phyloP scores from a whole-genome alignment of 2,329 filamentous ascomycete species.

The Pseudocercospora cruenta region DNA sequence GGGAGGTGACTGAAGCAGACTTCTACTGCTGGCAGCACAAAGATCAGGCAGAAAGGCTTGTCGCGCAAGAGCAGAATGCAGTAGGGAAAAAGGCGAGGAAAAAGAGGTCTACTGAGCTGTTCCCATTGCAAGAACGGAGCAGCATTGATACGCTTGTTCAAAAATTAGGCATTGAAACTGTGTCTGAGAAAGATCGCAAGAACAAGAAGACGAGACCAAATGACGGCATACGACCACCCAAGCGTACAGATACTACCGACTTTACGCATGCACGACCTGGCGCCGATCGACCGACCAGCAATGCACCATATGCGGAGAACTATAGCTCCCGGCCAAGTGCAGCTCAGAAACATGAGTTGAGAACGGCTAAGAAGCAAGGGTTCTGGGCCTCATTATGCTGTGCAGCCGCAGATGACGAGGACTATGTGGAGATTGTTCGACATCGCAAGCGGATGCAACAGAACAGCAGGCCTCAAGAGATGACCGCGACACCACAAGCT shows the following conservation, averaged over 20 bases:
- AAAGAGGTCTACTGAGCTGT: conserved; percentile 45
- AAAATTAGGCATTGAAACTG: conserved; percentile 61
- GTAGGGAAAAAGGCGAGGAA: conserved; percentile 22
- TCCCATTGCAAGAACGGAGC: conserved; percentile 66
- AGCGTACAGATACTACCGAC: conserved; percentile 21
- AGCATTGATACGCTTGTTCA: conserved; percentile 89
- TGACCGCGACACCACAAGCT: conserved; percentile 19
- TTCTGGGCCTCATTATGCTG: conserved; percentile 53
- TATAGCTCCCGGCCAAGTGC: conserved; percentile 15
- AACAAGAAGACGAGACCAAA: conserved; percentile 16
- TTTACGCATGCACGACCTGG: conserved; percentile 15
- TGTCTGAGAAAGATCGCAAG: conserved; percentile 16
- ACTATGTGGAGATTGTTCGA: conserved; percentile 49
- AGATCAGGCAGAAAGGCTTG: conserved; percentile 68
- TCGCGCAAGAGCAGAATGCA: conserved; percentile 18
- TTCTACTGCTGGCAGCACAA: conserved; percentile 96
- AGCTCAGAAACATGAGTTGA: conserved; percentile 15
- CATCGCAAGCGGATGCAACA: conserved; percentile 42
- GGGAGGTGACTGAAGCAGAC: conserved; percentile 59
- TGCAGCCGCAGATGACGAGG: conserved; percentile 42
- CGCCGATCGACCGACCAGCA: not conserved
- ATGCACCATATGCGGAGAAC: conserved; percentile 13
- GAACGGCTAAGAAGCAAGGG: conserved; percentile 38
- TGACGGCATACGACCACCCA: conserved; percentile 16
- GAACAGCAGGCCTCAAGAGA: conserved; percentile 14